Conservation (phyloP, 257 asterid species). For the Misopates orontium region DNA sequence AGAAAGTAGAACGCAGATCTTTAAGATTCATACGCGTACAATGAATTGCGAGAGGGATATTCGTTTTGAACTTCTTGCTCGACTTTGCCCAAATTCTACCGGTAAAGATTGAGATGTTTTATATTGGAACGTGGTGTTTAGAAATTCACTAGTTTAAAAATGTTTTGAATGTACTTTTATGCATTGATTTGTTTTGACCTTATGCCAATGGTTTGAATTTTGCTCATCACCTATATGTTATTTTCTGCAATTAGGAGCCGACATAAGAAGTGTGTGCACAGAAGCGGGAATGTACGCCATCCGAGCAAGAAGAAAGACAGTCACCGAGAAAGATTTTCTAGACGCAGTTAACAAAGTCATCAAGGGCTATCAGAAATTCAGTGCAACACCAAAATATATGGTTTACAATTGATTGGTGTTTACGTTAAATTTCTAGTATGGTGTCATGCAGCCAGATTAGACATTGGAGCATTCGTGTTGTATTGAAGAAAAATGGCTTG, state of each 20-base stretch:
- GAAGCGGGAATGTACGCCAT: constrained; percentile 98
- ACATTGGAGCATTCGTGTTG: too few species aligned
- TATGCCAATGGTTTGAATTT: background rate
- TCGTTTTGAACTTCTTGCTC: constrained; percentile 81
- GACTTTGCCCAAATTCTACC: constrained; percentile 95
- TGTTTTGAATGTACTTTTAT: background rate
- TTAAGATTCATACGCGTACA: constrained; percentile 77
- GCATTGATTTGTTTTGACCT: background rate
- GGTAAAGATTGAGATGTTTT: constrained; percentile 42
- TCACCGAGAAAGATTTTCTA: constrained; percentile 89
- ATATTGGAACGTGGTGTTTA: background rate
- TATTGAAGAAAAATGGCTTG: too few species aligned
- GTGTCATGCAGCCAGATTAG: background rate
- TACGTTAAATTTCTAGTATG: background rate
- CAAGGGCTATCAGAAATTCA: constrained; percentile 93
- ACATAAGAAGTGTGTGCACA: constrained; percentile 90
- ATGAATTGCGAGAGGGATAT: constrained; percentile 84
- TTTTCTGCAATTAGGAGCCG: constrained; percentile 60
- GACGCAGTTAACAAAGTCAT: constrained; percentile 97
- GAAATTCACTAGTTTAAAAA: background rate
- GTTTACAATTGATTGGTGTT: constrained; percentile 59
- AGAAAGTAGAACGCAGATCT: constrained; percentile 77
- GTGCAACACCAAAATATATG: constrained; percentile 95
- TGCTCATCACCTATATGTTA: background rate
- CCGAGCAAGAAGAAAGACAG: constrained; percentile 88